phyloP scores from a whole-genome alignment of 306 rosid genomes.

The Begonia masoniana region DNA sequence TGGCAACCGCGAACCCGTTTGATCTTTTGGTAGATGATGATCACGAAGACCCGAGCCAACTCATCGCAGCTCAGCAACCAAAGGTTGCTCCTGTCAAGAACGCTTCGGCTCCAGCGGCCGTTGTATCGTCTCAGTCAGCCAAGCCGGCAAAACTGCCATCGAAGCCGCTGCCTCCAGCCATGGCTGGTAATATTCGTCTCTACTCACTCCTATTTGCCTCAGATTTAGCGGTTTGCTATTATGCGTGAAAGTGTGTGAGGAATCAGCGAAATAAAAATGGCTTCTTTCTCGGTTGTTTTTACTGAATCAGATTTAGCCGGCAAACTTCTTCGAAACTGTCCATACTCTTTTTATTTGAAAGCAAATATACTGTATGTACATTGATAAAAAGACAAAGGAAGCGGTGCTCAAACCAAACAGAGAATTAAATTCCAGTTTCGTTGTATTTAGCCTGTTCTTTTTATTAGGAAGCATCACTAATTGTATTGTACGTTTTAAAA shows the following conservation, averaged over 20 bases:
- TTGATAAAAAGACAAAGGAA: too few relatives aligned
- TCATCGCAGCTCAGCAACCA: conserved; percentile 26
- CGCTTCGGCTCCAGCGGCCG: conserved; percentile 12
- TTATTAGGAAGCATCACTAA: too few relatives aligned
- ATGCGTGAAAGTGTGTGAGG: not conserved
- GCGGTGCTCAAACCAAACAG: too few relatives aligned
- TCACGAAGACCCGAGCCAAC: conserved; percentile 38
- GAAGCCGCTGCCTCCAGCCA: conserved; percentile 54
- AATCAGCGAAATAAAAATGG: too few relatives aligned
- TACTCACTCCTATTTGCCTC: not conserved
- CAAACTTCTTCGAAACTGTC: too few relatives aligned
- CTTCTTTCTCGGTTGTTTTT: too few relatives aligned
- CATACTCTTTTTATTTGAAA: too few relatives aligned
- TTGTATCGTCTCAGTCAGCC: conserved; percentile 12
- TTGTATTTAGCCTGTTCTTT: too few relatives aligned
- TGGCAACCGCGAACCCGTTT: conserved; percentile 54
- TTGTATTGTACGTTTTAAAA: too few relatives aligned
- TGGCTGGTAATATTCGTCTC: conserved; percentile 24
- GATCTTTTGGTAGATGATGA: conserved; percentile 51
- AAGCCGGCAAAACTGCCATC: conserved; percentile 47
- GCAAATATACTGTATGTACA: too few relatives aligned
- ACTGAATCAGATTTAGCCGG: too few relatives aligned
- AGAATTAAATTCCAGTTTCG: too few relatives aligned
- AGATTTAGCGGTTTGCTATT: not conserved
- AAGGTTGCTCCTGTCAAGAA: conserved; percentile 23